Conservation (phyloP, 441 rosid genomes). For the Euphorbia celastroides region DNA sequence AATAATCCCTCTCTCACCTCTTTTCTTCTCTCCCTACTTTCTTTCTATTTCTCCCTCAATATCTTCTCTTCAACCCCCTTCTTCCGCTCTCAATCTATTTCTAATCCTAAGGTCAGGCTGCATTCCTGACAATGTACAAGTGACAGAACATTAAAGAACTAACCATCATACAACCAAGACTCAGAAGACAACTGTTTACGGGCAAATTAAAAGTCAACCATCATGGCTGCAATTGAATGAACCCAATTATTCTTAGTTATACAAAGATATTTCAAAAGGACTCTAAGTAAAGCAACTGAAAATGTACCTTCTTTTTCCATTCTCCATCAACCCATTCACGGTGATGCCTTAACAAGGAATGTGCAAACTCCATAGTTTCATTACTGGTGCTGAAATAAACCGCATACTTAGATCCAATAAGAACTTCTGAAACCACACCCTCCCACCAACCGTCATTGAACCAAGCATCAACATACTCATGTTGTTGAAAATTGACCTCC, state of each 20-base stretch:
- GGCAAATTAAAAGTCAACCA: neutral
- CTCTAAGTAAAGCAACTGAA: neutral
- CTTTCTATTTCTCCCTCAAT: too few relatives aligned
- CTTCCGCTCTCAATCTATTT: too few relatives aligned
- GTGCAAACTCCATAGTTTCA: slow-evolving; percentile 40
- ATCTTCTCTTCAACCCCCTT: too few relatives aligned
- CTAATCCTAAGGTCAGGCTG: too few relatives aligned
- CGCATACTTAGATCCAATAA: slow-evolving; percentile 30
- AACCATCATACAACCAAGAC: neutral
- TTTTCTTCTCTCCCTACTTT: too few relatives aligned
- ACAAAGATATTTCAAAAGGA: neutral
- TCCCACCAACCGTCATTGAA: slow-evolving; percentile 89
- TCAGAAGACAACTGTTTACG: neutral
- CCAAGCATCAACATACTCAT: slow-evolving; percentile 60
- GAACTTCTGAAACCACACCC: slow-evolving; percentile 46
- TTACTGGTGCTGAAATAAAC: slow-evolving; percentile 43
- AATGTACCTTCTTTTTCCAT: slow-evolving; percentile 48
- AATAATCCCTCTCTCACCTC: too few relatives aligned
- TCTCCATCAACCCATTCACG: slow-evolving; percentile 59
- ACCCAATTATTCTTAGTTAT: too few relatives aligned
- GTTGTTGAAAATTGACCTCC: slow-evolving; percentile 30
- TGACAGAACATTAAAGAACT: neutral
- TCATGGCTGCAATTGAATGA: neutral
- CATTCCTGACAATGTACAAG: neutral
- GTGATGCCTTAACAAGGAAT: slow-evolving; percentile 48